Percentiles rank a stretch among this genome's conserved stretches.
phyloP scores from a whole-genome alignment of 805 yeast genomes.

The Cyberlindnera amylophila region DNA sequence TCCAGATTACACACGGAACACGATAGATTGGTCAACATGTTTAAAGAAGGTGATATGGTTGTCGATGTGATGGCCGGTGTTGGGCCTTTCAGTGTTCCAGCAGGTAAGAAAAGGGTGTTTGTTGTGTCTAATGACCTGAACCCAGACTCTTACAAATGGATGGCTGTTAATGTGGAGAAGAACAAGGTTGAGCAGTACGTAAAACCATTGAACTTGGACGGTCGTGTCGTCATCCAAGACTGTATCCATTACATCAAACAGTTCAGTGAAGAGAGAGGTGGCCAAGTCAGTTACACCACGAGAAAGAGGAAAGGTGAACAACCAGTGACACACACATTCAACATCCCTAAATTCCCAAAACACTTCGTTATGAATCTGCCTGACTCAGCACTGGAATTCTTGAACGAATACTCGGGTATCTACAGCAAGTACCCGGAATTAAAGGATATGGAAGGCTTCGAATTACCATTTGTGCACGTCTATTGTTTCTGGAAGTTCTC shows the following conservation, averaged over 20 bases:
- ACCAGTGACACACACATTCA: slow-evolving; percentile 21
- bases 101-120: slow-evolving; percentile 76
- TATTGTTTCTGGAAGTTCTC: slow-evolving; percentile 90
- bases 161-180: slow-evolving; percentile 55
- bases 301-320: slow-evolving; percentile 32
- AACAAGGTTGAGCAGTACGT: slow-evolving; percentile 66
- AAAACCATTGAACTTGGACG: slow-evolving; percentile 68
- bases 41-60: slow-evolving; percentile 66
- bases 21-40: slow-evolving; percentile 63
- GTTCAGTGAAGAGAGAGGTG: slow-evolving; percentile 38
- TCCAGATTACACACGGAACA: slow-evolving; percentile 93
- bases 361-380: slow-evolving; percentile 96
- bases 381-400: slow-evolving; percentile 81
- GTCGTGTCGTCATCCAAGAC: slow-evolving; percentile 68
- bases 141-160: slow-evolving; percentile 75
- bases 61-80: slow-evolving; percentile 98
- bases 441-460: slow-evolving; percentile 41
- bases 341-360: slow-evolving; percentile 51
- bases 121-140: slow-evolving; percentile 92
- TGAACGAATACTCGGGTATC: slow-evolving; percentile 74
- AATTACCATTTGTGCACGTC: slow-evolving; percentile 74
- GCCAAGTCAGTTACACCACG: slow-evolving; percentile 34
- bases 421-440: slow-evolving; percentile 43
- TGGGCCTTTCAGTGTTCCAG: slow-evolving; percentile 97
- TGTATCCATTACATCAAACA: slow-evolving; percentile 51